These are phyloP conservation scores for Elsinoe fawcettii DNA, from an alignment of 2,329 filamentous ascomycete species.

Conservation along the genomic window DNA sequence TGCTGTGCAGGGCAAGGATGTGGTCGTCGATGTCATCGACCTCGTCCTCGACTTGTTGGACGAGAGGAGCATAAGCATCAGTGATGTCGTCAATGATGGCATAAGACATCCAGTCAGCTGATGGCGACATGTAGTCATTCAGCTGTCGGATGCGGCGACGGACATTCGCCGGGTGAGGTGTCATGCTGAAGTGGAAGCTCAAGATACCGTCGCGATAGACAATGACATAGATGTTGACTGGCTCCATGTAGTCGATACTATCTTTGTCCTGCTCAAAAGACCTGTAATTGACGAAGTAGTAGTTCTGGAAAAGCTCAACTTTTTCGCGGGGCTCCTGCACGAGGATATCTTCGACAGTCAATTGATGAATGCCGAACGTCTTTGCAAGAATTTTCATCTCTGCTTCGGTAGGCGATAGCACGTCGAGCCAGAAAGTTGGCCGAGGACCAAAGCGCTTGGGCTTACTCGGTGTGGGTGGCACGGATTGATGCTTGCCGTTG, in stretches of 20 bases:
- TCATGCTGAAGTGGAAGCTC: conserved; percentile 95
- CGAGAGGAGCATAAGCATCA: conserved; percentile 87
- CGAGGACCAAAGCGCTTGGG: conserved; percentile 57
- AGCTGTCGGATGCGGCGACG: conserved; percentile 86
- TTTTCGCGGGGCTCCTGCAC: conserved; percentile 97
- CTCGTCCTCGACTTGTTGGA: conserved; percentile 88
- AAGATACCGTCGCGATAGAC: conserved; percentile 94
- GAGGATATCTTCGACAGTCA: conserved; percentile 95
- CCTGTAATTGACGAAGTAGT: conserved; percentile 98
- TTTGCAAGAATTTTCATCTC: conserved; percentile 94
- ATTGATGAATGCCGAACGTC: conserved; percentile 87
- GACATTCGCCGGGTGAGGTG: conserved; percentile 92
- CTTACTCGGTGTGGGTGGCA: conserved; percentile 10
- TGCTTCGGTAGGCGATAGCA: conserved; percentile 79
- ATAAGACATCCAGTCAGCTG: conserved; percentile 96
- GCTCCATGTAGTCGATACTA: conserved; percentile 84
- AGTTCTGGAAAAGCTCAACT: conserved; percentile 92
- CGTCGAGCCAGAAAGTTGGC: conserved; percentile 94
- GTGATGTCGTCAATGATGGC: conserved; percentile 98
- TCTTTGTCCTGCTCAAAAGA: conserved; percentile 92
- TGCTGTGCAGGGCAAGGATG: conserved; percentile 73
- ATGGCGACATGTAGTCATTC: conserved; percentile 85
- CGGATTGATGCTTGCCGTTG: conserved; percentile 20
- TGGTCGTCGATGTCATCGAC: conserved; percentile 94
- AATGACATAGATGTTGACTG: conserved; percentile 94